Evolutionary conservation across 2,329 filamentous ascomycete species (phyloP).

Genomic region (Apiospora malaysiana): DNA sequence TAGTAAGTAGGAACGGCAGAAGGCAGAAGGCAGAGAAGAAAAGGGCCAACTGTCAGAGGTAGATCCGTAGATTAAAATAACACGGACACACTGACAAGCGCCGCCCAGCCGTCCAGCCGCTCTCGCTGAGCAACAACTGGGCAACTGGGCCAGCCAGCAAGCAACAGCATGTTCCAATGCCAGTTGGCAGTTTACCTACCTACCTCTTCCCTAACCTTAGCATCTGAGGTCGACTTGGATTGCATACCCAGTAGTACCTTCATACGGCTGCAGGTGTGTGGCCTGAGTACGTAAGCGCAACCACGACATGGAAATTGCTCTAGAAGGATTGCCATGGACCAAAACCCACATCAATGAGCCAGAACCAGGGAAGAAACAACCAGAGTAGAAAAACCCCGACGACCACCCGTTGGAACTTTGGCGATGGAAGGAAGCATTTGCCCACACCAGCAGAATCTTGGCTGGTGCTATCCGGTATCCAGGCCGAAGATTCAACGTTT

Average conservation of each 20-base stretch:
- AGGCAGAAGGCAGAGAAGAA: background rate
- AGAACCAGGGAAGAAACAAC: conserved; percentile 12
- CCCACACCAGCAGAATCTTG: conserved; percentile 9
- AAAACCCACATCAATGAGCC: conserved; percentile 16
- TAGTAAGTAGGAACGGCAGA: background rate
- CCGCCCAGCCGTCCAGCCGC: background rate
- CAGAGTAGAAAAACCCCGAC: conserved; percentile 1
- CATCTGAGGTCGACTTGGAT: background rate
- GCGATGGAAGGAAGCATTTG: background rate
- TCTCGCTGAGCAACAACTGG: no score
- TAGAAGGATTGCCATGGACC: conserved; percentile 13
- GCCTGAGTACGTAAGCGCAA: conserved; percentile 4
- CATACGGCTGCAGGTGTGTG: background rate
- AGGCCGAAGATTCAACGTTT: conserved; percentile 18
- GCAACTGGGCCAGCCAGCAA: background rate
- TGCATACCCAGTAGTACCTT: no score
- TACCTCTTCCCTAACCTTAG: no score
- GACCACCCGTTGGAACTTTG: background rate
- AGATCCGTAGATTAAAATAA: conserved; percentile 2
- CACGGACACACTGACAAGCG: background rate
- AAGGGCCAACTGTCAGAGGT: conserved; percentile 8
- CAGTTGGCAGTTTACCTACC: no score
- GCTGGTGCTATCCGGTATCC: background rate
- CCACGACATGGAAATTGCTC: conserved; percentile 10
- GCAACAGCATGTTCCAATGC: background rate